Conservation (phyloP, 768 basidiomycete species). For the Trametes gibbosa region DNA sequence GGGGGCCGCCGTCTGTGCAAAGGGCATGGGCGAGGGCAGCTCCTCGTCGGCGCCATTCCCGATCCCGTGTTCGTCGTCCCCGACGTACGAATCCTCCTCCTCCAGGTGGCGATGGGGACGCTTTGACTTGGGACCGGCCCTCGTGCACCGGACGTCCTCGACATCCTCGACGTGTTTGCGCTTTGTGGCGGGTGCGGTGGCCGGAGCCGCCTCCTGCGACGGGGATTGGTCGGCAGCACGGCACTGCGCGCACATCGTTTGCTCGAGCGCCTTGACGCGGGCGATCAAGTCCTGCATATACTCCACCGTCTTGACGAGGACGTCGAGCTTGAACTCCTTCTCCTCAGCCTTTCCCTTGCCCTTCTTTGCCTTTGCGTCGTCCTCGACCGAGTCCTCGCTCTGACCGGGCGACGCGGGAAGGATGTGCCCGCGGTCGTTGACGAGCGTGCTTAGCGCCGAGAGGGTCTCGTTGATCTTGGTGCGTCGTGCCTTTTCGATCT, state of each 20-base stretch:
- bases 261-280: slow-evolving; percentile 44
- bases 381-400: slow-evolving; percentile 24
- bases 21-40: slow-evolving; percentile 23
- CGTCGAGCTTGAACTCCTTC: slow-evolving; percentile 92
- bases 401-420: slow-evolving; percentile 28
- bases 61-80: slow-evolving; percentile 22
- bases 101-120: slow-evolving; percentile 1
- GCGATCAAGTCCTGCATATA: slow-evolving; percentile 71
- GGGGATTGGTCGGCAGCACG: neutral
- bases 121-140: neutral
- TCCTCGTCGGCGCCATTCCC: slow-evolving; percentile 19
- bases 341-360: slow-evolving; percentile 63
- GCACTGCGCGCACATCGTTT: slow-evolving; percentile 10
- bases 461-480: slow-evolving; percentile 97
- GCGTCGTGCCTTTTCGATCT: slow-evolving; percentile 90
- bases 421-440: slow-evolving; percentile 41
- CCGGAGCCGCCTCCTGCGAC: neutral
- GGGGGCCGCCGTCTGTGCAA: slow-evolving; percentile 1
- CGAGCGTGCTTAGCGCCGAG: slow-evolving; percentile 69
- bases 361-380: slow-evolving; percentile 57
- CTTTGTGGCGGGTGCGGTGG: slow-evolving; percentile 1
- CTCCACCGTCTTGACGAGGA: slow-evolving; percentile 77
- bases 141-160: neutral
- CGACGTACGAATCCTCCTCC: slow-evolving; percentile 16
- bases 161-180: slow-evolving; percentile 24